phyloP scores from a whole-genome alignment of 2,329 filamentous ascomycete genomes.

The Fusarium fujikuroi region DNA sequence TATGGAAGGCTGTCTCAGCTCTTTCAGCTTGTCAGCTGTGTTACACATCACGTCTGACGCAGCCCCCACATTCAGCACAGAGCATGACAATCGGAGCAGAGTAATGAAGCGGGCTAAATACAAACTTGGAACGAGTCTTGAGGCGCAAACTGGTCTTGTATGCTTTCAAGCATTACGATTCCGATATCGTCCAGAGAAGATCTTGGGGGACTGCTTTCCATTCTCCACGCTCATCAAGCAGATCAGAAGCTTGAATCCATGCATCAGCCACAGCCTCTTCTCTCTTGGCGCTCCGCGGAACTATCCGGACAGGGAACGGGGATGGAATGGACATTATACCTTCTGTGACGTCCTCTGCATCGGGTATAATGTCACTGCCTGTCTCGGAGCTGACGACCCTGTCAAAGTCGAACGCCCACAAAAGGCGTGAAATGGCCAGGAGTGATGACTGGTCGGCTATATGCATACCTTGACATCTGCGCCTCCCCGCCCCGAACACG shows the following conservation, averaged over 20 bases:
- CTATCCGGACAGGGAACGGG: not conserved
- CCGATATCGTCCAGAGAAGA: not conserved
- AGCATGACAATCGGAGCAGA: rapidly evolving
- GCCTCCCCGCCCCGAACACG: not conserved
- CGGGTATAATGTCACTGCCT: rapidly evolving
- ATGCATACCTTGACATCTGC: not conserved
- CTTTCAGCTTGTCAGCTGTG: not conserved
- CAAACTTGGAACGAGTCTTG: rapidly evolving
- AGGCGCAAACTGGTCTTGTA: rapidly evolving
- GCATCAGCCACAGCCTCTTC: not conserved
- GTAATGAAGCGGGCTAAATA: not conserved
- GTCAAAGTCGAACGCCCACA: not conserved
- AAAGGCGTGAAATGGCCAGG: not conserved
- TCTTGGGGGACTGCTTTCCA: not conserved
- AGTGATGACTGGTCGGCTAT: not conserved
- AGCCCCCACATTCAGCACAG: not conserved
- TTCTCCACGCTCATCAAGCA: not conserved
- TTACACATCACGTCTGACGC: not conserved
- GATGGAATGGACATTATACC: not conserved
- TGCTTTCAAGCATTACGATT: not conserved
- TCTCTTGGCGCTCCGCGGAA: not conserved
- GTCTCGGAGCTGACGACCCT: not conserved
- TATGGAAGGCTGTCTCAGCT: not conserved
- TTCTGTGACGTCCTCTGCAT: not conserved
- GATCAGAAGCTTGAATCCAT: not conserved